Base-by-base conservation (phyloP, 2,329 filamentous ascomycete genomes). In the Incumbomyces lentus region DNA sequence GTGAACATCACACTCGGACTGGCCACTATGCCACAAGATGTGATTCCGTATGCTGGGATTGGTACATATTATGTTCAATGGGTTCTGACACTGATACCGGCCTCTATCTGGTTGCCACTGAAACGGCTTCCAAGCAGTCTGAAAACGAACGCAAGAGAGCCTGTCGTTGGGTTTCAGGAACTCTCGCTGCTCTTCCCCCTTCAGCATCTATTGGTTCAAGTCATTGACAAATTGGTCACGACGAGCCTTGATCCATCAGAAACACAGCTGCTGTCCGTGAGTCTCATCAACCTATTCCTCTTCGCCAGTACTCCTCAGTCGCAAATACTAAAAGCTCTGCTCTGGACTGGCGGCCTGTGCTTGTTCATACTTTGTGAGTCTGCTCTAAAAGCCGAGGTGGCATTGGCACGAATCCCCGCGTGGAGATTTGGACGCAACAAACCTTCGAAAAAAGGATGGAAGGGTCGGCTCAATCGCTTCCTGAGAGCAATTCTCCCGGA, bases 191-290 rank as follows among this genome's bases (percentile, higher is more conserved):
- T 95, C 47, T 95, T 90, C 61, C 86, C 90, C 13, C 69, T 96
- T 37, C 89, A 95, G 59, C 83, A 86, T 63, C 80, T 80, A 26
- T 69, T 95, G 18, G 79, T 86, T 59, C 71, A 75, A 26, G 78
- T 85, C 26, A 64, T 96, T 47, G 79, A 86, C 57, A 81, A 85
- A 60, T 74, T 96, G 52, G 90, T 89, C 1, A 90, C 86, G 0
- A 94, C 88, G 1, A 95, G 89, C 64, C 74, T 96, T 35, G 72
- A 96, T 43, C 77, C 84, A 1, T 81, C 92, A 4, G 92, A 98
- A 64, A 73, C 95, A 35, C 87, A 95, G 58, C 72, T 98, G 8
- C 75, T 96, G 13, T 90, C 90, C 1, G 78, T 84, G 33, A 80
- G 81, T 1, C 72, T 98, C 12, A 82, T 95, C 58, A 87, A 94